Base-by-base conservation (phyloP, 2,329 filamentous ascomycete genomes). In the Calonectria pauciramosa region DNA sequence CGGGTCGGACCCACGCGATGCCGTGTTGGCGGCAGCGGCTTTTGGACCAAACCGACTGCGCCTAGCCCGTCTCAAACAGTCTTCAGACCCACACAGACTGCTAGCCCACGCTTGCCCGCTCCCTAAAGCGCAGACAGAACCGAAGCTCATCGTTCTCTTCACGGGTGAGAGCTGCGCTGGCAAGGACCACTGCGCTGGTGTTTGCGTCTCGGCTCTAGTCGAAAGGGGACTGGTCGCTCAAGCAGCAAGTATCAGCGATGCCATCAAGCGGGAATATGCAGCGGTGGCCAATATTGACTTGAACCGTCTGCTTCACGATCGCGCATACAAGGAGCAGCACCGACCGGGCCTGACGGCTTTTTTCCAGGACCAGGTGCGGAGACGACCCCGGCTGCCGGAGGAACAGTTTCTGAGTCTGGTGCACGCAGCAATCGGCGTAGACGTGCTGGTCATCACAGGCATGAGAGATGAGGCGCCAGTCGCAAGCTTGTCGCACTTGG, bases 391-490 rank as follows among this genome's bases (percentile, higher is more conserved):
- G 49, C 83, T 93, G 20, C 88, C 83, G 75, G 82, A 90, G 76
- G 86, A 91, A 70, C 86, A 90, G 78, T 92, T 92, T 74, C 68
- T 89, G 51, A 73, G 85, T 30, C 82, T 88, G 2, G 88, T 93
- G 3, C 23, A 83, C 41, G 71, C 75, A 16, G 84, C 86, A 8
- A 75, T 14, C 65, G 86, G 86, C 80, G 84, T 86, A 2, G 89
- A 92, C 71, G 90, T 93, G 63, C 82, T 93, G 54, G 72, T 93
- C 0, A 89, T 94, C 76, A 93, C 91, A 0, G 91, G 91, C 0
- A 90, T 93, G 89, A 89, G 91, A 85, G 92, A 94, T 64, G 84
- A 90, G 63, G 88, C 90, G 7, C 92, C 91, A 0, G 86, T 93
- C 14, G 84, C 89, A 74, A 52, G 75, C 16, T 88, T 91, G 0